Percentiles rank a stretch among this genome's conserved stretches.
These are phyloP conservation scores for Aspergillus sp. DNA, from an alignment of 2,329 filamentous ascomycete genomes.

Conservation along the genomic window DNA sequence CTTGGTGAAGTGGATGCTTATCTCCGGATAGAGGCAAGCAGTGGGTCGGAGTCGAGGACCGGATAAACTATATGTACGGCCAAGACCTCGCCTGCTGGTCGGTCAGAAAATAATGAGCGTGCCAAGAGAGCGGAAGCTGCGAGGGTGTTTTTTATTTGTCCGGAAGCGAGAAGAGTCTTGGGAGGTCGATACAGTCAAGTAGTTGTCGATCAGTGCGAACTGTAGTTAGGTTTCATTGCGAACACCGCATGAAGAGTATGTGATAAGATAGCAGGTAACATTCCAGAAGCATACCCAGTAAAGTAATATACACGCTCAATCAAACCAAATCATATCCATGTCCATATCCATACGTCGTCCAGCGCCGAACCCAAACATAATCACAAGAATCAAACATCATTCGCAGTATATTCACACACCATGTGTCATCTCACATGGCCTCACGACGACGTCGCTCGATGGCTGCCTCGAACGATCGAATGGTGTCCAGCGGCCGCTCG, in stretches of 20 bases:
- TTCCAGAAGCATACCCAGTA: not conserved
- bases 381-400: not conserved
- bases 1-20: constrained; percentile 12
- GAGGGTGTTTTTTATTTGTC: too few species aligned
- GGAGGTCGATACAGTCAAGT: too few species aligned
- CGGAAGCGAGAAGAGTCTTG: too few species aligned
- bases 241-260: too few species aligned
- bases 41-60: too few species aligned
- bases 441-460: constrained; percentile 63
- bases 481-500: constrained; percentile 89
- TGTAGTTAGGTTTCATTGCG: too few species aligned
- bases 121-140: too few species aligned
- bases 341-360: constrained; percentile 2
- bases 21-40: not conserved
- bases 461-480: constrained; percentile 83
- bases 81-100: too few species aligned
- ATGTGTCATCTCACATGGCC: constrained; percentile 47
- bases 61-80: not conserved
- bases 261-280: not conserved
- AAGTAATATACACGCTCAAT: constrained; percentile 1
- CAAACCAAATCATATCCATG: not conserved
- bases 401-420: not conserved
- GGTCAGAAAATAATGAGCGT: too few species aligned
- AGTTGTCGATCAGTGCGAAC: too few species aligned
- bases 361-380: not conserved